Evolutionary conservation across 371 early-diverging fungal species (phyloP), one percentile per base, ranked within the genome.

Genomic region (Agmasoma carcini): DNA sequence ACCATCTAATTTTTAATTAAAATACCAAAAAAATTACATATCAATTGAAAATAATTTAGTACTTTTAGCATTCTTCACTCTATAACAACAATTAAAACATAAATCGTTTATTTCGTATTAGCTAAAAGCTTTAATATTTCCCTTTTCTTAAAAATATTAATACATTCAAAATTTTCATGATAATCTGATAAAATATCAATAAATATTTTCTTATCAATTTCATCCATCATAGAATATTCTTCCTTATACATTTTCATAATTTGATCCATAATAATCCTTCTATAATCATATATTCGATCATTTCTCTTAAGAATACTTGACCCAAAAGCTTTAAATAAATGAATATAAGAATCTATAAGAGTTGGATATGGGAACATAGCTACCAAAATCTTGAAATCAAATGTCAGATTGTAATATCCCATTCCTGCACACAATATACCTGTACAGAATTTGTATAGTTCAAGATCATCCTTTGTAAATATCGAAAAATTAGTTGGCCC

Each of bases 161-260:
- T n/a, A n/a, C n/a, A n/a, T n/a, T n/a, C n/a, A n/a, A n/a, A n/a
- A n/a, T 48, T 41, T 38, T 67, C 68, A 41, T 63, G 62, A 50
- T 49, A 67, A 49, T 67, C 68, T 22, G 46, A 45, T 19, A 67
- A 29, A 4, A 67, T 29, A 41, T 67, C 68, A 19, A 67, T 46
- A 12, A 49, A 15, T 15, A 49, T 40, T 31, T 62, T 67, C 39
- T 59, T 55, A 17, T 67, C 63, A 17, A 37, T 39, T 23, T 50
- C 50, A 12, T 34, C 26, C 43, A 58, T 20, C 36, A 29, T 36
- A 2, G 23, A 19, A 40, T 51, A 64, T 33, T 49, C 29, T 19
- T 53, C 52, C n/a, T 41, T 33, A 40, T 58, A 64, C 14, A 29
- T 36, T 27, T 34, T 34, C 2, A 37, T 53, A 34, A 36, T 43